These are phyloP conservation scores for Fomitopsis betulina DNA, from an alignment of 1,284 basidiomycete species.

Conservation along the genomic window DNA sequence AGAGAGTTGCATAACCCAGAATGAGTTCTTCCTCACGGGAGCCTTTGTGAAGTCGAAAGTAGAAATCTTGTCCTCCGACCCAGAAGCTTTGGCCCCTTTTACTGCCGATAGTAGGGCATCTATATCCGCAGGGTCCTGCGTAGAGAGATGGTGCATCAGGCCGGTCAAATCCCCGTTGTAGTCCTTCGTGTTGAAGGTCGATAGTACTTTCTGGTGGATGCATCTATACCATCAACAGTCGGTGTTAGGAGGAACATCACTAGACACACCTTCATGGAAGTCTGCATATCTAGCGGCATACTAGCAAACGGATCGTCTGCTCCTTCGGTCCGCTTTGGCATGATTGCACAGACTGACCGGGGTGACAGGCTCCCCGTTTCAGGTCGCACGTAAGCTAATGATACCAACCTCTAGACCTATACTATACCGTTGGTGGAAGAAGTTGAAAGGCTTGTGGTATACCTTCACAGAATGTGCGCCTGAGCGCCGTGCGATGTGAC, in stretches of 20 bases:
- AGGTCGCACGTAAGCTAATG: no score
- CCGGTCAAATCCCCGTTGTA: not conserved
- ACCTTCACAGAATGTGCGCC: no score
- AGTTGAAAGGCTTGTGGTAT: no score
- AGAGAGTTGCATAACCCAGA: constrained; percentile 30
- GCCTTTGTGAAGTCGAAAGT: constrained; percentile 24
- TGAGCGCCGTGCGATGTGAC: no score
- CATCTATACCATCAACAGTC: not conserved
- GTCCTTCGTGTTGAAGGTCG: not conserved
- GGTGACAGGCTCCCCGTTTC: no score
- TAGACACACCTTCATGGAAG: not conserved
- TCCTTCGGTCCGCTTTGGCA: not conserved
- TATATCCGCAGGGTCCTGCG: constrained; percentile 7
- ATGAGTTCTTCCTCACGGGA: constrained; percentile 23
- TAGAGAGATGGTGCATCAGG: constrained; percentile 10
- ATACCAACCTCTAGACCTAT: no score
- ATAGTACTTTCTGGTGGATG: not conserved
- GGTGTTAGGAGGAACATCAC: not conserved
- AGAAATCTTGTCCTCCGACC: constrained; percentile 15
- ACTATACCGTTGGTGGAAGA: no score
- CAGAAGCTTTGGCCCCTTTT: not conserved
- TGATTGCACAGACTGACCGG: not conserved
- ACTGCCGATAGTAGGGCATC: constrained; percentile 6
- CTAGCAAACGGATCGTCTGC: not conserved
- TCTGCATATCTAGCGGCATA: not conserved